Evolutionary conservation across 2,329 filamentous ascomycete genomes (phyloP).

Genomic region (Penicillium sp.): DNA sequence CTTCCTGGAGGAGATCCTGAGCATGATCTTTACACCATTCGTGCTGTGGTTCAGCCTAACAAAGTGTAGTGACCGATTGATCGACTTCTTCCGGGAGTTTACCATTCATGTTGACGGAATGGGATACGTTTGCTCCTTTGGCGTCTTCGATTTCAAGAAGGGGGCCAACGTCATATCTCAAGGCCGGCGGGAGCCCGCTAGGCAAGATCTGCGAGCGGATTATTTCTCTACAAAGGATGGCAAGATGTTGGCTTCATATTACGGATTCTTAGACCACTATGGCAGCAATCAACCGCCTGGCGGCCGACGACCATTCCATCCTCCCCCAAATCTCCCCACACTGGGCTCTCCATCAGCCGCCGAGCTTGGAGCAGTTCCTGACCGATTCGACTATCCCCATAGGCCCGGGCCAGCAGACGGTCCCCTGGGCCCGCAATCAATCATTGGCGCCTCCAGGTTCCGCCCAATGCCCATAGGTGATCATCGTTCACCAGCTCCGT

Average conservation of each 20-base stretch:
- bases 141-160: slow-evolving; percentile 95
- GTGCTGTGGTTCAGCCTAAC: slow-evolving; percentile 86
- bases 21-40: slow-evolving; percentile 89
- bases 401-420: slow-evolving; percentile 25
- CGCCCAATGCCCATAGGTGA: slow-evolving; percentile 29
- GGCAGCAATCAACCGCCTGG: slow-evolving; percentile 67
- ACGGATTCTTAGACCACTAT: slow-evolving; percentile 94
- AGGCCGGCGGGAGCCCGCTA: slow-evolving; percentile 34
- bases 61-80: slow-evolving; percentile 85
- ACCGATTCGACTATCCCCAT: slow-evolving; percentile 29
- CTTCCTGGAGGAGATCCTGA: slow-evolving; percentile 88
- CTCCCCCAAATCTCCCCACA: slow-evolving; percentile 74
- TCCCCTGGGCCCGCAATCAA: slow-evolving; percentile 32
- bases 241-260: slow-evolving; percentile 98
- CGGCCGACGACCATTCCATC: slow-evolving; percentile 65
- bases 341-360: slow-evolving; percentile 63
- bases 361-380: slow-evolving; percentile 52
- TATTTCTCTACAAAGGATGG: slow-evolving; percentile 95
- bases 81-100: slow-evolving; percentile 98
- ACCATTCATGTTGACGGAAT: slow-evolving; percentile 96
- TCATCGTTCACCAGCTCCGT: slow-evolving; percentile 44
- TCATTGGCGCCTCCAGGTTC: slow-evolving; percentile 33
- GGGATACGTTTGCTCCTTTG: slow-evolving; percentile 95
- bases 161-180: slow-evolving; percentile 63
- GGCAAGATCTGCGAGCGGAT: slow-evolving; percentile 77